Conservation (phyloP, 2,329 filamentous ascomycete genomes). For the Phaeoacremonium minimum region DNA sequence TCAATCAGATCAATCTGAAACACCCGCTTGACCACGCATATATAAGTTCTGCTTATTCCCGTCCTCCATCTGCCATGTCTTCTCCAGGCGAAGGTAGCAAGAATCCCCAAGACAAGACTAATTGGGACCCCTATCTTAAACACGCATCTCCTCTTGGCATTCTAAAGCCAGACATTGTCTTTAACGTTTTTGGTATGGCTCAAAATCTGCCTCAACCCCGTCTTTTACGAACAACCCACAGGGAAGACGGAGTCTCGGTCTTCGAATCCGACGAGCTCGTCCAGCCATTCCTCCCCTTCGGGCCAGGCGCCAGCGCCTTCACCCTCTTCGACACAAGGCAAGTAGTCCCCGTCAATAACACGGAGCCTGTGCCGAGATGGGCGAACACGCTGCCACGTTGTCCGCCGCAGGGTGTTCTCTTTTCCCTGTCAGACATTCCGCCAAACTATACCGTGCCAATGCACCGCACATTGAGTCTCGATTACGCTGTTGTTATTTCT, state of each 20-base stretch:
- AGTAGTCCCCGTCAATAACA: conserved; percentile 25
- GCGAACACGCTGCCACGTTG: conserved; percentile 23
- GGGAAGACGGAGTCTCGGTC: conserved; percentile 21
- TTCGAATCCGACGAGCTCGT: conserved; percentile 21
- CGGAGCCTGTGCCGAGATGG: conserved; percentile 4
- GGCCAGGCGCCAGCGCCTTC: conserved; percentile 21
- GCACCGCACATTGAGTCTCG: conserved; percentile 35
- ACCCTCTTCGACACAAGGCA: conserved; percentile 21
- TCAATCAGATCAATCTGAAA: too few species aligned
- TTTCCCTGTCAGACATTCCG: conserved; percentile 25
- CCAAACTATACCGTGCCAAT: conserved; percentile 25
- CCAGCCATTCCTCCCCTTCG: conserved; percentile 23
- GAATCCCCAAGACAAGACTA: conserved; percentile 4
- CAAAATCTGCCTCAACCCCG: conserved; percentile 11
- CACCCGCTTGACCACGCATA: too few species aligned
- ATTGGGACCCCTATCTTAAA: conserved; percentile 18
- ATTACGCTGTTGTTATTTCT: conserved; percentile 32
- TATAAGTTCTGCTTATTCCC: too few species aligned
- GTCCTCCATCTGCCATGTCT: too few species aligned
- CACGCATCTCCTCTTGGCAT: conserved; percentile 20
- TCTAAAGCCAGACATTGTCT: conserved; percentile 17
- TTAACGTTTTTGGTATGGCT: conserved; percentile 11
- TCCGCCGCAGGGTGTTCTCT: conserved; percentile 26
- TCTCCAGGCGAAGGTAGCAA: too few species aligned
- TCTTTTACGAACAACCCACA: conserved; percentile 23